Conservation (phyloP, 306 rosid genomes). For the Hippophae rhamnoides region DNA sequence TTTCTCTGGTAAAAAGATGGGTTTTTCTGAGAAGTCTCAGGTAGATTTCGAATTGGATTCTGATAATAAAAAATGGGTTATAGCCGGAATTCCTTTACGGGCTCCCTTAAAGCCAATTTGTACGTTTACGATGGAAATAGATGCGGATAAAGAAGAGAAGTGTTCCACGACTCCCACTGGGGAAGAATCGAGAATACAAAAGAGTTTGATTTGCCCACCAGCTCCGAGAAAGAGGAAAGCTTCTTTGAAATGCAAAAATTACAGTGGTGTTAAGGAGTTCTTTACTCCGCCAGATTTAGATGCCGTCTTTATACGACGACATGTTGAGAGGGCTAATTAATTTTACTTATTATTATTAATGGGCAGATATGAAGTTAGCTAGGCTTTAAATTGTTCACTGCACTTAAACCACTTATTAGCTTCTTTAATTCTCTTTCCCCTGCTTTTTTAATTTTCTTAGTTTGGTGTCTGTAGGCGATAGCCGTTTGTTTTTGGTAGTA, state of each 20-base stretch:
- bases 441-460: too few species aligned
- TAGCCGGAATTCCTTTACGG: conserved; percentile 50
- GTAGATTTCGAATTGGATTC: conserved; percentile 29
- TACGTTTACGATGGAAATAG: conserved; percentile 27
- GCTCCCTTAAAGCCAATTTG: conserved; percentile 56
- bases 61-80: conserved; percentile 54
- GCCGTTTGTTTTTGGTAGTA: too few species aligned
- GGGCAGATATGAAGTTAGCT: neutral
- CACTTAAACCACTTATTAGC: too few species aligned
- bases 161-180: conserved; percentile 63
- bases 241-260: conserved; percentile 44
- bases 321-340: conserved; percentile 45
- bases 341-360: too few species aligned
- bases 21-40: conserved; percentile 37
- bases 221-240: conserved; percentile 67
- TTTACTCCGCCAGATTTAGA: conserved; percentile 79
- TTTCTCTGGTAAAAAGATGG: conserved; percentile 37
- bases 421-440: neutral
- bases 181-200: conserved; percentile 48
- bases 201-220: conserved; percentile 59
- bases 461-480: too few species aligned
- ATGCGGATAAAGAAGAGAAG: conserved; percentile 20
- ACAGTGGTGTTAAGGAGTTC: conserved; percentile 39
- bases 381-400: neutral
- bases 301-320: conserved; percentile 62